Conservation (phyloP, 2,329 filamentous ascomycete species). For the Colletotrichum sp. region DNA sequence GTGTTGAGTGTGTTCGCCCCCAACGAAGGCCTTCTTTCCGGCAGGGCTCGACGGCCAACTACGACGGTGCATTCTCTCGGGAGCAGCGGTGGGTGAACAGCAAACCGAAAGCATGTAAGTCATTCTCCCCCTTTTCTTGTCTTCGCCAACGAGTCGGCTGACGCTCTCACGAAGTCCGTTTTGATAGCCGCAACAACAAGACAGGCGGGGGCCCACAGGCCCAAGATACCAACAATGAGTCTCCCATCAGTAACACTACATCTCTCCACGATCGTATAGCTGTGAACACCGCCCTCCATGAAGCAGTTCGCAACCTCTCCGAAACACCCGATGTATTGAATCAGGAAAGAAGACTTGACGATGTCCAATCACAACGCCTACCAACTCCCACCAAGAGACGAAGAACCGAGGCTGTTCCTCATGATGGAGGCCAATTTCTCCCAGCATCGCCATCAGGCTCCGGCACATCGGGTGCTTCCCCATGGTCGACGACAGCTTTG, state of each 20-base stretch:
- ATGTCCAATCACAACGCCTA: background rate
- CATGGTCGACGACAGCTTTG: background rate
- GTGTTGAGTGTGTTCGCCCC: slow-evolving; percentile 38
- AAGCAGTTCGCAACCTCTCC: background rate
- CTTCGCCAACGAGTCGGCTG: background rate
- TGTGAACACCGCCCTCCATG: background rate
- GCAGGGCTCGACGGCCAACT: slow-evolving; percentile 35
- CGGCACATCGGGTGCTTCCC: background rate
- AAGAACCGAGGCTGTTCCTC: background rate
- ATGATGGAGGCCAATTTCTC: background rate
- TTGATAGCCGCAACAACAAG: slow-evolving; percentile 1
- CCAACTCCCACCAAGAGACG: slow-evolving; percentile 1
- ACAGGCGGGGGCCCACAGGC: background rate
- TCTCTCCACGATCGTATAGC: background rate
- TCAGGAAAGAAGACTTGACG: background rate
- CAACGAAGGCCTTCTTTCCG: slow-evolving; percentile 40
- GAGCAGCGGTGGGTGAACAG: slow-evolving; percentile 43
- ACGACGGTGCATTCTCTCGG: slow-evolving; percentile 27
- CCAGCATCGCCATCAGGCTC: background rate
- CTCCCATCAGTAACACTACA: background rate
- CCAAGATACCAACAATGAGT: background rate
- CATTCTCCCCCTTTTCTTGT: background rate
- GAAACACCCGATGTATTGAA: background rate
- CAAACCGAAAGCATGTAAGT: slow-evolving; percentile 37
- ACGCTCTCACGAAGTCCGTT: background rate